A percentile compares a stretch with the other conserved stretches of the same genome.
Conservation (phyloP, 805 yeast genomes). For the Metschnikowia picachoensis region DNA sequence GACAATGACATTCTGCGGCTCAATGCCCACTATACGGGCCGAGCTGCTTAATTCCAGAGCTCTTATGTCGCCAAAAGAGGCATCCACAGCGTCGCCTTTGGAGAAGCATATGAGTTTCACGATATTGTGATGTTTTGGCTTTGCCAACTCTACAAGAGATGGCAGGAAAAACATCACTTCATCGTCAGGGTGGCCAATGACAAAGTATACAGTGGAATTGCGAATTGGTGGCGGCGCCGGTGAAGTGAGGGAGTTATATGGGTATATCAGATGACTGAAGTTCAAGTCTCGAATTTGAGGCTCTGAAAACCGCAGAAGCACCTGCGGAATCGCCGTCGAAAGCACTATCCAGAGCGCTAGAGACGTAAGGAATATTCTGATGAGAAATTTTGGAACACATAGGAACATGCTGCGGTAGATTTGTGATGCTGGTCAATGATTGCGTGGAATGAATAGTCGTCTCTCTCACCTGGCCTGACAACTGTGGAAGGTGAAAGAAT, state of each 20-base stretch:
- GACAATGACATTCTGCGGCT: conserved; percentile 38
- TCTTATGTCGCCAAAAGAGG: conserved; percentile 66
- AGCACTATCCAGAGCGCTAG: conserved; percentile 37
- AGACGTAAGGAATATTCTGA: conserved; percentile 20
- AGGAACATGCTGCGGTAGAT: conserved; percentile 7
- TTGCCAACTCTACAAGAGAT: conserved; percentile 49
- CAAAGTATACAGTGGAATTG: conserved; percentile 41
- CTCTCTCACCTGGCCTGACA: no score
- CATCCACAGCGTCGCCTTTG: conserved; percentile 61
- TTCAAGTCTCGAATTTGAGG: conserved; percentile 25
- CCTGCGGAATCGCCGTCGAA: conserved; percentile 40
- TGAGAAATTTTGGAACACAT: conserved; percentile 8
- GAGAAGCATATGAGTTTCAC: conserved; percentile 69
- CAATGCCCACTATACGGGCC: conserved; percentile 51
- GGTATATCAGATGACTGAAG: conserved; percentile 25
- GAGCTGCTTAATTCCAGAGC: conserved; percentile 54
- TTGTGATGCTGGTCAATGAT: no score
- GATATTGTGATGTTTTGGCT: conserved; percentile 44
- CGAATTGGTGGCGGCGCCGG: conserved; percentile 32
- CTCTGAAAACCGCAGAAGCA: conserved; percentile 26
- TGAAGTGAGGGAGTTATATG: conserved; percentile 35
- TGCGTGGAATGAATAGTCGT: no score
- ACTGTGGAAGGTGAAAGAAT: no score
- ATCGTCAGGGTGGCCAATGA: conserved; percentile 97
- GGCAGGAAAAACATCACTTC: conserved; percentile 98